Base-by-base conservation (phyloP, 495 filamentous ascomycete genomes). In the Penicillium cinerascens region DNA sequence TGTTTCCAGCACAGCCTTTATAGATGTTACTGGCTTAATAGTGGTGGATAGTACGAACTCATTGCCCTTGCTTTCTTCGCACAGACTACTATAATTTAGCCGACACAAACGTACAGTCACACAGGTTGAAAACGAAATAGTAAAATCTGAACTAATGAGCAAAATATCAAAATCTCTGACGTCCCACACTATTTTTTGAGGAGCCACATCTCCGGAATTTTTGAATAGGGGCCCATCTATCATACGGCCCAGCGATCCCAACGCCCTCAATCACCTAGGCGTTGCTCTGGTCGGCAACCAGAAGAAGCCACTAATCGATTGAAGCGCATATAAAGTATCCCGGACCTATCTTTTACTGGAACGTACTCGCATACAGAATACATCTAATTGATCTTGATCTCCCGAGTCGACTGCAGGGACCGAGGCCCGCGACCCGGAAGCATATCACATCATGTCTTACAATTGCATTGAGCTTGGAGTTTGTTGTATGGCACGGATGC, bases 271-370 rank as follows among this genome's bases (percentile, higher is more conserved):
- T 43, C 78, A 86, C 36, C 73, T 97, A 7, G 92, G 92, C 4
- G 80, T 93, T 49, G 87, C 92, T 23, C 83, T 92, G 62, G 89
- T 97, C 18, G 89, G 87, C 15, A 87, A 88, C 2, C 81, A 88
- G 49, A 86, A 93, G 70, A 97, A 92, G 65, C 86, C 88, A 41
- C 69, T 96, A 48, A 97, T 98, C 54, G 89, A 98, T 72, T 98
- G 66, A 73, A 44, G 23, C 16, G 20, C 9, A 13, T 6, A 33
- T 4, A 13, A 33, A 33, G 29, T 4, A 13, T 11, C 0, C 13
- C 10, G 29, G 29, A 18, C n/a, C 2, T 1, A n/a, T 39, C 7
- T 18, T 8, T 43, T 6, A 39, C 41, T 25, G 5, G 13, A 39
- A 4, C n/a, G 37, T 39, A 3, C 37, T 20, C 36, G 36, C 36